These are phyloP conservation scores for Cyclanthera cordifolia DNA, from an alignment of 306 rosid species.

Conservation along the genomic window DNA sequence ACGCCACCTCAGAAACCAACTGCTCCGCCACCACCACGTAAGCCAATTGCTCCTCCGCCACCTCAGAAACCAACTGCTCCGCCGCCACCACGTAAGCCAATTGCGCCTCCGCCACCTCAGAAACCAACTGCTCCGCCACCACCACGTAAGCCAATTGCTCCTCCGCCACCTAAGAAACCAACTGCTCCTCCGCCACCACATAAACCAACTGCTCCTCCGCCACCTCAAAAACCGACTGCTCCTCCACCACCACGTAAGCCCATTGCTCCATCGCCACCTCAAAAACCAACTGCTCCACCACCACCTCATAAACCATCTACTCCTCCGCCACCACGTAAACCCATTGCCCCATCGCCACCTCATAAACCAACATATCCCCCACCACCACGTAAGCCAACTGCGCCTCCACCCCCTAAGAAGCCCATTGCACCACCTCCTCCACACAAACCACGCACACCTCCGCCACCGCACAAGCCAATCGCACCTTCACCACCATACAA, in stretches of 20 bases:
- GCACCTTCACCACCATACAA: constrained; percentile 12
- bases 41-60: constrained; percentile 5
- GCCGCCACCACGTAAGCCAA: constrained; percentile 17
- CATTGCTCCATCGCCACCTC: constrained; percentile 1
- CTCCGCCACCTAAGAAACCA: constrained; percentile 18
- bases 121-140: constrained; percentile 8
- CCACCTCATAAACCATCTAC: constrained; percentile 20
- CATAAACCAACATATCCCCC: constrained; percentile 9
- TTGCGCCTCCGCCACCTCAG: constrained; percentile 1
- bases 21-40: neutral
- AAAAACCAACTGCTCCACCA: neutral
- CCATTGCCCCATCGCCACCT: constrained; percentile 6
- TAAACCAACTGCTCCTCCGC: constrained; percentile 3
- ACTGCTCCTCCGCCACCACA: neutral
- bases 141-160: constrained; percentile 17
- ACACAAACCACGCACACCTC: constrained; percentile 14
- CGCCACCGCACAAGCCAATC: too few relatives aligned
- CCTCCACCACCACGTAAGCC: constrained; percentile 21
- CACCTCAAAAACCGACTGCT: neutral
- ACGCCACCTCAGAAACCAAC: constrained; percentile 18
- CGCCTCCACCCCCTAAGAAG: neutral
- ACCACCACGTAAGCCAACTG: constrained; percentile 10
- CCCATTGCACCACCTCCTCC: constrained; percentile 17
- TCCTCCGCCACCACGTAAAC: constrained; percentile 11
- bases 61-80: neutral